Conservation (phyloP, 306 rosid genomes). For the Acacia crassicarpa region DNA sequence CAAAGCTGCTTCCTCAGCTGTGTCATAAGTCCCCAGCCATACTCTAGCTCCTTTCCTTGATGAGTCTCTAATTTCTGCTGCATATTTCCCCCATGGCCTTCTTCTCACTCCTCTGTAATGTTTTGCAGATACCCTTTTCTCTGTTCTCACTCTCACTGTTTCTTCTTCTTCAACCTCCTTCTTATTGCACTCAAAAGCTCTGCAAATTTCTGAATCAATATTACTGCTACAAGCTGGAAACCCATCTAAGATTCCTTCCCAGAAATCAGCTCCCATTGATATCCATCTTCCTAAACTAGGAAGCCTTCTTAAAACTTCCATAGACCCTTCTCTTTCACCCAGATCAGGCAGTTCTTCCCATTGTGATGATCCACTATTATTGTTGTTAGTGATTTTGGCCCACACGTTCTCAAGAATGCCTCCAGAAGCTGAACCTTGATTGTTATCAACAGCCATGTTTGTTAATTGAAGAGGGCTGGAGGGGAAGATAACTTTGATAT, state of each 20-base stretch:
- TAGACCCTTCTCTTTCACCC: conserved; percentile 53
- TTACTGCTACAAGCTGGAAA: conserved; percentile 10
- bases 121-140: conserved; percentile 36
- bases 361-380: conserved; percentile 35
- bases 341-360: conserved; percentile 75
- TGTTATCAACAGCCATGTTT: not conserved
- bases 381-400: conserved; percentile 63
- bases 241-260: conserved; percentile 72
- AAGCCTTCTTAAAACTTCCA: conserved; percentile 62
- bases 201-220: conserved; percentile 24
- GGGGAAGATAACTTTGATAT: conserved; percentile 20
- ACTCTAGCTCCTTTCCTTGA: conserved; percentile 75
- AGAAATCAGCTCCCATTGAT: conserved; percentile 91
- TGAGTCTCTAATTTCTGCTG: conserved; percentile 90
- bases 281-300: conserved; percentile 94
- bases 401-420: conserved; percentile 84
- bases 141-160: conserved; percentile 21
- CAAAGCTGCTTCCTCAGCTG: conserved; percentile 90
- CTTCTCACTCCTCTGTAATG: conserved; percentile 93
- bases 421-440: conserved; percentile 44
- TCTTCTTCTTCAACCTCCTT: conserved; percentile 18
- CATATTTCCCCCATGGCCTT: conserved; percentile 97
- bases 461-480: conserved; percentile 17
- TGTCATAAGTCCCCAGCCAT: conserved; percentile 95
- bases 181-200: not conserved